Base-by-base conservation (phyloP, 106 monocot species). In the Gastrodia elata region DNA sequence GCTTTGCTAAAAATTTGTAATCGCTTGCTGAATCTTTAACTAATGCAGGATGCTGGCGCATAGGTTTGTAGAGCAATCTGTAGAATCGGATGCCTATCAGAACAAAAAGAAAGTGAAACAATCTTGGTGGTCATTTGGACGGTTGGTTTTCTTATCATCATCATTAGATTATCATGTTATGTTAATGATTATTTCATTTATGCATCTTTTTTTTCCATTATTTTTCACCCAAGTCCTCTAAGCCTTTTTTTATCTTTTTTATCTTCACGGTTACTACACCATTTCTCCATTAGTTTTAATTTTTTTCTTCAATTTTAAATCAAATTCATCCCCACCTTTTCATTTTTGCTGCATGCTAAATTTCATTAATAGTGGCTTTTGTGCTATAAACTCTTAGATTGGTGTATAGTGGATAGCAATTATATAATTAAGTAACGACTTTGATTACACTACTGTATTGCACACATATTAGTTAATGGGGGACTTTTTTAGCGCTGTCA, bases 61-160 rank as follows among this genome's bases (percentile, higher is more conserved):
- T 82, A 90, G 84, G 72, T 88, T 97, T 80, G 86, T 97, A 68
- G 83, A 89, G 48, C 90, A 97, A 71, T 83, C 84, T 27, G 42
- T 64, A 71, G 82, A 83, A 65, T 85, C 85, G 68, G 84, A 78
- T 80, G 70, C 77, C 65, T 65, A 86, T 81, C 59, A 73, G 73
- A 82, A 73, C 41, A 86, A 87, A 71, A 79, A 86, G 75, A 88
- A 88, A 46, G 15, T 71, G 57, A 79, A 82, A 74, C 78, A 41
- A 52, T 85, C 90, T 6, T 98, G 97, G 97, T 98, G 90, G 93
- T 77, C 93, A 67, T 88, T 92, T 83, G 91, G 93, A 83, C 80
- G 91, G 93, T 90, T 79, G 30, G 37, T 68, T 68, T 74, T 65
- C 64, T 38, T 58, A 46, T 61, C 32, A 32, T 61, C 30, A 61